These are phyloP conservation scores for Xylariales sp. DNA, from an alignment of 2,329 filamentous ascomycete species.

Conservation along the genomic window DNA sequence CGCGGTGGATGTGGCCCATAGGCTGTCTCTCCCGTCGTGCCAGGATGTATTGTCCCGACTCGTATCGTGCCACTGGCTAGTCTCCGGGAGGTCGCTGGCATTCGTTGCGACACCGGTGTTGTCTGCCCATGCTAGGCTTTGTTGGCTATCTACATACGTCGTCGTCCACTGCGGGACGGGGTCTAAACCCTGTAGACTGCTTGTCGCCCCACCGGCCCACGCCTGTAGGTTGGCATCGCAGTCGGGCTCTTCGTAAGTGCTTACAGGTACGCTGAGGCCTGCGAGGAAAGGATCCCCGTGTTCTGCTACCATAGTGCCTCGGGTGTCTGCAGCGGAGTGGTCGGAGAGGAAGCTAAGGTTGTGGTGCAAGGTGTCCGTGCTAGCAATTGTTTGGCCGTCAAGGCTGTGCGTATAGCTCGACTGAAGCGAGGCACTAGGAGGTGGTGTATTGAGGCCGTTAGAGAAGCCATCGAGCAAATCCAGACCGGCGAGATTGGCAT, in stretches of 20 bases:
- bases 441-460: conserved; percentile 52
- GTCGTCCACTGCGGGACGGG: conserved; percentile 8
- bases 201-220: conserved; percentile 6
- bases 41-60: conserved; percentile 6
- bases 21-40: conserved; percentile 10
- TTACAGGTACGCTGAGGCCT: conserved; percentile 20
- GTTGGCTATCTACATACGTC: conserved; percentile 8
- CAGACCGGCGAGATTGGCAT: conserved; percentile 16
- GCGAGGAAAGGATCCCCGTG: conserved; percentile 25
- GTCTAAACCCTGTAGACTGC: conserved; percentile 8
- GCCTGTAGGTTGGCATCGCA: conserved; percentile 12
- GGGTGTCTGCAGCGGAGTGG: conserved; percentile 25
- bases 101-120: neutral
- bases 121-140: conserved; percentile 6
- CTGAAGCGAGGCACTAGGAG: conserved; percentile 47
- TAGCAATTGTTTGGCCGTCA: conserved; percentile 25
- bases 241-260: conserved; percentile 11
- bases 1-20: conserved; percentile 5
- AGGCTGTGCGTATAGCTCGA: conserved; percentile 41
- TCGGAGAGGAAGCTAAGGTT: conserved; percentile 34
- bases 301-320: conserved; percentile 9
- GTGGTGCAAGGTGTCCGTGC: conserved; percentile 22
- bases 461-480: conserved; percentile 44
- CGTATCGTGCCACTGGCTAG: neutral
- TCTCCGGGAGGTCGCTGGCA: neutral